Percentiles rank a stretch among this genome's conserved stretches.
These are phyloP conservation scores for Neurospora africana DNA, from an alignment of 495 filamentous ascomycete species.

Conservation along the genomic window DNA sequence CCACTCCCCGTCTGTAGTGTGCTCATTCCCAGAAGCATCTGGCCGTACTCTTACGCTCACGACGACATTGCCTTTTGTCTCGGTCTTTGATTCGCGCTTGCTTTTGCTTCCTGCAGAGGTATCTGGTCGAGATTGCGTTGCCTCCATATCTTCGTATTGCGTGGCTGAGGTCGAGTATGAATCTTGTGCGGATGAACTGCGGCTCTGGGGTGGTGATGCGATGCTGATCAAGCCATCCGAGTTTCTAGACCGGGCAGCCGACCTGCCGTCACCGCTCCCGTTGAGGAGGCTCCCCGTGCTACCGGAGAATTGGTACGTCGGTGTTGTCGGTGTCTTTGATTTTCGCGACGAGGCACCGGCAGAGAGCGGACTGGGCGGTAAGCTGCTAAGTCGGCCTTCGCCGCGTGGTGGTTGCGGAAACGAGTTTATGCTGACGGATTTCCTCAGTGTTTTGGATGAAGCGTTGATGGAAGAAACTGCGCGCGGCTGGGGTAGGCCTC, in stretches of 20 bases:
- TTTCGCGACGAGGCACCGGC: slow-evolving; percentile 33
- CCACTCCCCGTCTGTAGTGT: slow-evolving; percentile 73
- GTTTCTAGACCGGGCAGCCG: slow-evolving; percentile 50
- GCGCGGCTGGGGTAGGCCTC: slow-evolving; percentile 38
- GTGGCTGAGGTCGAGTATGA: slow-evolving; percentile 87
- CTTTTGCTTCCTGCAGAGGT: slow-evolving; percentile 32
- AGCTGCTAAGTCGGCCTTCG: slow-evolving; percentile 40
- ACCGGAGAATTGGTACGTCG: slow-evolving; percentile 31
- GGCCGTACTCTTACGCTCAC: slow-evolving; percentile 92
- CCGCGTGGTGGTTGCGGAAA: slow-evolving; percentile 82
- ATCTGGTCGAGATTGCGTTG: slow-evolving; percentile 28
- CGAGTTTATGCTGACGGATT: slow-evolving; percentile 80
- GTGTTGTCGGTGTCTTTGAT: slow-evolving; percentile 28
- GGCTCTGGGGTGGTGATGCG: slow-evolving; percentile 73
- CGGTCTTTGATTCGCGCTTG: slow-evolving; percentile 37
- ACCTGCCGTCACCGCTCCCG: slow-evolving; percentile 64
- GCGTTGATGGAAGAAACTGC: slow-evolving; percentile 40
- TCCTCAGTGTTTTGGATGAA: slow-evolving; percentile 57
- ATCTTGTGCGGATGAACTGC: slow-evolving; percentile 79
- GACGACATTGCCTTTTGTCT: slow-evolving; percentile 87
- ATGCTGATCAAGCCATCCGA: slow-evolving; percentile 62
- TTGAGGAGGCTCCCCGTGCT: slow-evolving; percentile 66
- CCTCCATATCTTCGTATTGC: slow-evolving; percentile 68
- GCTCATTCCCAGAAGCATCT: slow-evolving; percentile 53
- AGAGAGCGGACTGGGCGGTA: slow-evolving; percentile 51